Evolutionary conservation across 1,139 yeast genomes (phyloP).

Genomic region (Meyerozyma sp.): DNA sequence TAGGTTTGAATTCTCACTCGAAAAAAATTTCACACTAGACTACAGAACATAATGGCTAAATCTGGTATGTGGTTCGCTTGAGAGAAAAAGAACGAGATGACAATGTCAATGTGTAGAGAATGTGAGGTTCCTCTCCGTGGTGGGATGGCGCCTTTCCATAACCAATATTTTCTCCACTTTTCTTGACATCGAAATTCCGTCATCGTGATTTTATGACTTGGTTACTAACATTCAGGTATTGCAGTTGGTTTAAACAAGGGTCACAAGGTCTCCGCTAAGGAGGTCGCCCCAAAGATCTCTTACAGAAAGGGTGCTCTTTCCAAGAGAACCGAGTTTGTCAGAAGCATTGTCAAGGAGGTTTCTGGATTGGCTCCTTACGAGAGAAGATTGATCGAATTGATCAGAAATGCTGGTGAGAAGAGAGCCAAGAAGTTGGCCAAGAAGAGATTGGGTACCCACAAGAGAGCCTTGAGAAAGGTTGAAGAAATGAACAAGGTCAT

Average conservation of each 20-base stretch:
- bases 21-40: constrained; percentile 8
- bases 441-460: constrained; percentile 99
- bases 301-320: constrained; percentile 97
- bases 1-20: not conserved
- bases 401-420: constrained; percentile 99
- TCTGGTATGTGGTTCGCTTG: constrained; percentile 47
- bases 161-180: not conserved
- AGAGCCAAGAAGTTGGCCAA: constrained; percentile 99
- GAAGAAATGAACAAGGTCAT: constrained; percentile 97
- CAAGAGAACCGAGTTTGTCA: constrained; percentile 94
- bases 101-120: not conserved
- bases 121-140: not conserved
- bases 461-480: constrained; percentile 99
- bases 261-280: constrained; percentile 92
- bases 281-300: constrained; percentile 90
- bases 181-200: not conserved
- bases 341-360: constrained; percentile 94
- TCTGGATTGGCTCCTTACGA: constrained; percentile 99
- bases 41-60: constrained; percentile 46
- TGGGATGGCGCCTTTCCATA: not conserved
- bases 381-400: constrained; percentile 98
- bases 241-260: constrained; percentile 99
- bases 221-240: constrained; percentile 60
- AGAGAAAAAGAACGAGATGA: not conserved
- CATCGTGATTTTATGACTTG: not conserved